These are phyloP conservation scores for Botrytis sinoallii DNA, from an alignment of 2,329 filamentous ascomycete species.

Conservation along the genomic window DNA sequence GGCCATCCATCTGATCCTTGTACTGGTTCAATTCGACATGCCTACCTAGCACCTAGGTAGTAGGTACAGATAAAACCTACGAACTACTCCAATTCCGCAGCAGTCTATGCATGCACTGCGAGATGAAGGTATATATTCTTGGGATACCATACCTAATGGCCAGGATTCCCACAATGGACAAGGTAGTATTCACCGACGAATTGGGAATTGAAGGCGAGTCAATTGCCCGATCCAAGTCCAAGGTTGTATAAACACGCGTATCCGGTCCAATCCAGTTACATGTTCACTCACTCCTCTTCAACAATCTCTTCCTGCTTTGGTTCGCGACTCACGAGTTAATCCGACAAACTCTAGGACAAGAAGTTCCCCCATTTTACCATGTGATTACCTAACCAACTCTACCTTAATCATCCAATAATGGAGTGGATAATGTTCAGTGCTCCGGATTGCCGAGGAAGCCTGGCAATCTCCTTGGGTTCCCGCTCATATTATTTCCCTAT, in stretches of 20 bases:
- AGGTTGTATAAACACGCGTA: neutral
- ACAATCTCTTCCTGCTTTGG: neutral
- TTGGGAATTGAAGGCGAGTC: neutral
- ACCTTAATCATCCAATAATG: neutral
- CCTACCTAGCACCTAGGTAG: neutral
- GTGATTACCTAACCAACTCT: neutral
- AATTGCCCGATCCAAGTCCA: neutral
- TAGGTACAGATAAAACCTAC: neutral
- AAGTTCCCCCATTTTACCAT: neutral
- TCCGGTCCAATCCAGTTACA: neutral
- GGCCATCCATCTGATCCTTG: neutral
- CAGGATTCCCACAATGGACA: neutral
- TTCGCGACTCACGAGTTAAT: neutral
- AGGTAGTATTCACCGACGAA: neutral
- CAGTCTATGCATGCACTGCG: neutral
- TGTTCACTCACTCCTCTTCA: neutral
- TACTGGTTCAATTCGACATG: neutral
- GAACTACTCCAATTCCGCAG: neutral
- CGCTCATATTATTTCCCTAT: neutral
- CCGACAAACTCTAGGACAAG: neutral
- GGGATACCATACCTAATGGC: neutral
- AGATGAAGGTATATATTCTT: neutral
- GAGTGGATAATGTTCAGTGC: neutral
- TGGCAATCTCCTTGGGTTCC: neutral
- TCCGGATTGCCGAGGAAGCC: neutral